Conservation (phyloP, 371 early-diverging fungal genomes). For the Mucor circinelloides region DNA sequence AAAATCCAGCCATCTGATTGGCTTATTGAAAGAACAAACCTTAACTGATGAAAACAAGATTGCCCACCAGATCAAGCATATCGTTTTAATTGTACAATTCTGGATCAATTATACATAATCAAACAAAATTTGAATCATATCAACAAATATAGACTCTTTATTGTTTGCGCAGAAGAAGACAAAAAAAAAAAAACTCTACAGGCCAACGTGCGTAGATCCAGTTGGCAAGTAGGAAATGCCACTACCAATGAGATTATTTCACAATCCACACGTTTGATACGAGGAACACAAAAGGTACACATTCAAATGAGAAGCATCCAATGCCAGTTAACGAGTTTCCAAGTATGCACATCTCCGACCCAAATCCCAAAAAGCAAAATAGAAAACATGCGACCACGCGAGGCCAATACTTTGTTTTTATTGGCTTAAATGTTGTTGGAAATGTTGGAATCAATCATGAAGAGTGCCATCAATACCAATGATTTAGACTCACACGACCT, state of each 20-base stretch:
- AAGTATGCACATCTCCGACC: not conserved
- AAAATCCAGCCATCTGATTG: not conserved
- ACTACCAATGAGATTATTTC: not conserved
- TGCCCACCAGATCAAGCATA: not conserved
- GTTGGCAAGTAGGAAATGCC: too few relatives aligned
- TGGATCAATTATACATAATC: too few relatives aligned
- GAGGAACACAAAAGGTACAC: not conserved
- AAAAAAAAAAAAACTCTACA: not conserved
- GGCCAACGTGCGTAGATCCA: too few relatives aligned
- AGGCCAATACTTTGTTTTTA: constrained; percentile 2
- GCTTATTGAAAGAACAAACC: not conserved
- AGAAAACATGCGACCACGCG: constrained; percentile 21
- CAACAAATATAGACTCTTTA: not conserved
- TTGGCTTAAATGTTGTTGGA: constrained; percentile 14
- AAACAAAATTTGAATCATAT: not conserved
- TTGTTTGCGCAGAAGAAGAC: not conserved
- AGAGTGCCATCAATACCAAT: constrained; percentile 24
- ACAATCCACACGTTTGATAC: not conserved
- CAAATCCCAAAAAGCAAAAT: not conserved
- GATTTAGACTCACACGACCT: constrained; percentile 32
- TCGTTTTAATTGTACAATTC: not conserved
- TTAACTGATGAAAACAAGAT: not conserved
- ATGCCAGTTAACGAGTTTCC: not conserved
- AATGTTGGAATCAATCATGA: constrained; percentile 13
- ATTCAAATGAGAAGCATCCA: not conserved